Evolutionary conservation across 1,284 basidiomycete species (phyloP).

Genomic region (Filobasidium uniguttulatum): DNA sequence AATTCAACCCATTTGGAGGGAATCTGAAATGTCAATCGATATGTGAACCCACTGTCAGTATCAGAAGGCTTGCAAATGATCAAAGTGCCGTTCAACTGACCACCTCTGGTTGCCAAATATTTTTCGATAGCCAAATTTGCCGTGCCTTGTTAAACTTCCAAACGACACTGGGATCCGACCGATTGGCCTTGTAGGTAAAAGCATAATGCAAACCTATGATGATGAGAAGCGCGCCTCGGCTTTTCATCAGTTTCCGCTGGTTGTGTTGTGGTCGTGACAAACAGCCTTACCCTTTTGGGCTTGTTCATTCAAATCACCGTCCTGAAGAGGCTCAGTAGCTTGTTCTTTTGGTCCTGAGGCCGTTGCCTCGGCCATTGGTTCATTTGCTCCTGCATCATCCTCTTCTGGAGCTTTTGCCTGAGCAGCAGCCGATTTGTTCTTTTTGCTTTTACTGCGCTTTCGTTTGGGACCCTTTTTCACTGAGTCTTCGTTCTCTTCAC

Average conservation of each 20-base stretch:
- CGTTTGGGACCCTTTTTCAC: neutral
- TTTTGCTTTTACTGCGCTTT: neutral
- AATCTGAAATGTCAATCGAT: too few species aligned
- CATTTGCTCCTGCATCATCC: neutral
- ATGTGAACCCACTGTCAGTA: too few species aligned
- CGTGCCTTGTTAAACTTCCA: slow-evolving; percentile 3
- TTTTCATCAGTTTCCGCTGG: too few species aligned
- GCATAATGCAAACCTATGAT: neutral
- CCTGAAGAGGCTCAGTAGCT: neutral
- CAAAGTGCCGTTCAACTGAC: too few species aligned
- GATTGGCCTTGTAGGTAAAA: neutral
- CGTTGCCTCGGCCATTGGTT: neutral
- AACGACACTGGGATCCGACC: neutral
- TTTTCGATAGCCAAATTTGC: neutral
- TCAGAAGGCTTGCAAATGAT: too few species aligned
- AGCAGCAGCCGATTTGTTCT: neutral
- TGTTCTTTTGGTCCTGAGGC: too few species aligned
- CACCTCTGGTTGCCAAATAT: neutral
- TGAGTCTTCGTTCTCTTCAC: too few species aligned
- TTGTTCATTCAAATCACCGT: neutral
- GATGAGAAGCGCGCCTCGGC: neutral
- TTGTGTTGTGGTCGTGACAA: neutral
- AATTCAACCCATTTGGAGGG: neutral
- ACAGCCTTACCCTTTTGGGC: neutral
- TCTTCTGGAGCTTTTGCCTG: neutral